Base-by-base conservation (phyloP, 2,329 filamentous ascomycete genomes). In the Metarhizium sp. region DNA sequence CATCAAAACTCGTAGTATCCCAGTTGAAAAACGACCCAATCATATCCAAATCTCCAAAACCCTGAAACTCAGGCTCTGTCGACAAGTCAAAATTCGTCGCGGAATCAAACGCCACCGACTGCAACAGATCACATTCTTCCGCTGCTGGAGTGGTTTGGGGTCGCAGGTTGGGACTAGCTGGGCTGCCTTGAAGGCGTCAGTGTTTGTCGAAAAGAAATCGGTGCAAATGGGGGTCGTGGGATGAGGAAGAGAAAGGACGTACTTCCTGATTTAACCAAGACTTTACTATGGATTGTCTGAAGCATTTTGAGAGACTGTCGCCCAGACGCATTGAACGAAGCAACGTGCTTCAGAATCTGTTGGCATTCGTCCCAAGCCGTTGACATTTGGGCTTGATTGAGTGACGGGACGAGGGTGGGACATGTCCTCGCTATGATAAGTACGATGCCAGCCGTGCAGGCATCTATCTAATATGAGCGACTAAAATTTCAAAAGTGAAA, bases 361-460 rank as follows among this genome's bases (percentile, higher is more conserved):
- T 58, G 50, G 43, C 59, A 59, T 6, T 40, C 18, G 11, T 34
- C n/a, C 59, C 59, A 60, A 10, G 55, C 38, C 10, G 45, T 29
- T 6, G 14, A 30, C 30, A 59, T 50, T 18, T 51, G 20, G 1
- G 29, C 10, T n/a, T 45, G 8, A n/a, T 59, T 36, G 11, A 57
- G 47, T 6, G 40, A 32, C 11, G 46, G 29, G 32, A 48, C 52
- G 7, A 60, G 43, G 1, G 46, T 51, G 3, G 50, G 38, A 8
- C 51, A 58, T 4, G 52, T 54, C 32, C 55, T 56, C 13, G 59
- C 53, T 16, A 60, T 55, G 45, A 63, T 55, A 16, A 63, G 52
- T n/a, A 63, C 54, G 29, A 62, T 55, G 10, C 59, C 57, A 10
- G 56, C 52, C 2, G 59, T 61, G 42, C 57, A 58, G 1, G 58